These are phyloP conservation scores for Microcyclosporella mali DNA, from an alignment of 2,329 filamentous ascomycete genomes.

Conservation along the genomic window DNA sequence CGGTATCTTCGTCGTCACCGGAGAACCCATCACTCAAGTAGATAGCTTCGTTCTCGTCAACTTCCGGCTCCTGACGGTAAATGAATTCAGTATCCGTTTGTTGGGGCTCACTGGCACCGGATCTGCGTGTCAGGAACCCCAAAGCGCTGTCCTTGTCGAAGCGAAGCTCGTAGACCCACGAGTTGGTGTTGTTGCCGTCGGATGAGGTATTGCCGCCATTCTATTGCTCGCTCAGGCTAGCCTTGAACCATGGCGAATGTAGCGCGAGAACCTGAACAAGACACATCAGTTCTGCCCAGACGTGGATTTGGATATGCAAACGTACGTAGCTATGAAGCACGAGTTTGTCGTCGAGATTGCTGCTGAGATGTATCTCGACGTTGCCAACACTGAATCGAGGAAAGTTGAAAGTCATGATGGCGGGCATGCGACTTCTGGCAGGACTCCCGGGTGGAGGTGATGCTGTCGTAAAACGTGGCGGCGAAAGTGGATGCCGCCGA, in stretches of 20 bases:
- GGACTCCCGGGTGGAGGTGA: no score
- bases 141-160: conserved; percentile 8
- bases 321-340: conserved; percentile 8
- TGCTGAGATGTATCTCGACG: conserved; percentile 6
- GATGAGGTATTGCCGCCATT: not conserved
- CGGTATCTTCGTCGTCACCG: no score
- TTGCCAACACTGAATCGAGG: conserved; percentile 7
- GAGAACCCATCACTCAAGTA: no score
- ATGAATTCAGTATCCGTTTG: conserved; percentile 1
- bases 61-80: not conserved
- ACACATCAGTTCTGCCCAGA: no score
- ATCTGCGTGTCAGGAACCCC: conserved; percentile 1
- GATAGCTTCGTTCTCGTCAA: no score
- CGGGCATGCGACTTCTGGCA: no score
- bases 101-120: not conserved
- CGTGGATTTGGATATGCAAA: no score
- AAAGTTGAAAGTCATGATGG: conserved; percentile 1
- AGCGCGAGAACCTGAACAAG: conserved; percentile 1
- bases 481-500: no score
- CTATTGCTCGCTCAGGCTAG: conserved; percentile 10
- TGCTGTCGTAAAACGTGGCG: no score
- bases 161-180: conserved; percentile 7
- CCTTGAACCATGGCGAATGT: conserved; percentile 12
- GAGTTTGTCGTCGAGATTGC: not conserved
- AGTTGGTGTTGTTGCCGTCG: not conserved